Evolutionary conservation across 1,284 basidiomycete genomes (phyloP), one percentile per base, ranked within the genome.

Genomic region (Sanghuangporus sanghuang): DNA sequence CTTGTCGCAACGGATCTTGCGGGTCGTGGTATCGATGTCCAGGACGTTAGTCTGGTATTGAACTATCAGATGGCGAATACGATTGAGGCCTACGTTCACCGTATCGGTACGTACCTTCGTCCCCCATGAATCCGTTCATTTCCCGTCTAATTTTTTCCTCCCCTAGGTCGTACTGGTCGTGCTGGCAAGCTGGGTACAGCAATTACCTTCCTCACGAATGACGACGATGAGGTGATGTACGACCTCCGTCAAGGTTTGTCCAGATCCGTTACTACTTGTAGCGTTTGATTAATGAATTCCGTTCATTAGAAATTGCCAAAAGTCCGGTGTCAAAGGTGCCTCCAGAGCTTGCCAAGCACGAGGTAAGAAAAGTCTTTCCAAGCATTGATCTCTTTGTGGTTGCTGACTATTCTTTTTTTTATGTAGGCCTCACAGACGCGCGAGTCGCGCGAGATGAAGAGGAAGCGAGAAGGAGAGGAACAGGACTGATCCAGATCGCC

Each of bases 1-100:
- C 82, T 99, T 4, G 96, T 99, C 38, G 97, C 97, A 0, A 99
- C 96, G 16, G 97, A 99, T 77, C 82, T 99, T 61, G 96, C 97
- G 23, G 96, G 97, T 58, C 90, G 96, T 73, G 96, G 96, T 85
- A 98, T 99, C 74, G 97, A 99, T 77, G 94, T 99, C 3, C 92
- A 95, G 67, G 93, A 99, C 74, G 96, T 98, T 65, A 92, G 89
- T 63, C 80, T 98, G 61, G 96, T 99, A 68, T 87, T 98, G 81
- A 99, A 99, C 76, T 99, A 89, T 81, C 93, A 96, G 77, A 98
- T 99, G 95, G 86, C 95, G 9, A 89, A 86, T 70, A 92, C 90
- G 35, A 98, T 99, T 74, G 96, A 99, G 74, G 93, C 91, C 58
- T 98, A 98, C 73, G 92, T 98, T 61, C 96, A 99, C 77, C 89